Base-by-base conservation (phyloP, 2,329 filamentous ascomycete genomes). In the Fusarium chuoi region DNA sequence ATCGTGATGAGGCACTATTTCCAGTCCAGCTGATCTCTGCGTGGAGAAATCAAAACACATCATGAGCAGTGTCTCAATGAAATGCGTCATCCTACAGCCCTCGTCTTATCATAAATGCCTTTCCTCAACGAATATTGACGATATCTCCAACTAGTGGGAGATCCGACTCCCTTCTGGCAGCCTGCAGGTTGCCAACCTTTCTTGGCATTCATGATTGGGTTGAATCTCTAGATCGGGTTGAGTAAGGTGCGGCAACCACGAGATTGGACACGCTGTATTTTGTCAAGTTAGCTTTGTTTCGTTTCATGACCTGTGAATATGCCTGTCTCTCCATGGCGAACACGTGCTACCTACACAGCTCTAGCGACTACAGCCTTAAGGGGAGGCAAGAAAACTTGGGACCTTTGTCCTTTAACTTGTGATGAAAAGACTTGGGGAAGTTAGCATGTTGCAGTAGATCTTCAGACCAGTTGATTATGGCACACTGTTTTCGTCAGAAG, bases 231-330 rank as follows among this genome's bases (percentile, higher is more conserved):
- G 68, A 68, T 74, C 69, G 59, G 61, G 57, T 75, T 52, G 64
- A 70, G 68, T 68, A 75, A 73, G 58, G 65, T 70, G 44, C 58
- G 54, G 62, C 46, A 63, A 72, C 55, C 56, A 59, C 65, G 49
- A 68, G 54, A 54, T 55, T 65, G 58, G 62, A 56, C 58, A 58
- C 49, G 69, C 63, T 65, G 69, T 72, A 69, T 60, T 68, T 70
- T 62, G 33, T 59, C 57, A 55, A 35, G 35, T 61, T 67, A 44
- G 26, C 48, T 48, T 41, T 61, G 62, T 76, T 70, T 58, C 62
- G 64, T 77, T 71, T 74, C 74, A 74, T 77, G 68, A 76, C 75
- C 71, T 75, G 58, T 76, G 33, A 46, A 70, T 45, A 67, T 54
- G 39, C 60, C 56, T 66, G 42, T 65, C 26, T 60, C 41, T 51